Percentiles rank a stretch among this genome's conserved stretches.
Conservation (phyloP, 305 asterid genomes). For the Fraxinus platypoda region DNA sequence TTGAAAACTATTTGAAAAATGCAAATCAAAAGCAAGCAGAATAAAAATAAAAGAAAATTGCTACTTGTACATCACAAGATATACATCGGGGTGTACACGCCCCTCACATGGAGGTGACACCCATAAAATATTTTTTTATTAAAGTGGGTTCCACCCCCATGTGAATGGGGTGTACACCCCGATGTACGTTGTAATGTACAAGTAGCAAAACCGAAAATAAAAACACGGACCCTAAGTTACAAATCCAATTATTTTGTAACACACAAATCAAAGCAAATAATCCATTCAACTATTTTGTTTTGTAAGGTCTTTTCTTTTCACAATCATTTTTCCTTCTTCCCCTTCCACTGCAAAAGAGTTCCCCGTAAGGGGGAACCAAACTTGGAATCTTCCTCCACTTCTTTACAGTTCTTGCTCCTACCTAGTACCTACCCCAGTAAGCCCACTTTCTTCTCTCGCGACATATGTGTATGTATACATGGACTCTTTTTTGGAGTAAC, state of each 20-base stretch:
- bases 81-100: too few species aligned
- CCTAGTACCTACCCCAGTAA: slow-evolving; percentile 15
- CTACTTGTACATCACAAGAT: too few species aligned
- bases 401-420: background rate
- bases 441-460: slow-evolving; percentile 6
- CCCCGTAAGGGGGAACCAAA: slow-evolving; percentile 21
- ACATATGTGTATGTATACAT: background rate
- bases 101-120: too few species aligned
- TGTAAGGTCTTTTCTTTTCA: slow-evolving; percentile 33
- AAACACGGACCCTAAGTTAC: background rate
- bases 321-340: slow-evolving; percentile 37
- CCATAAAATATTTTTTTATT: too few species aligned
- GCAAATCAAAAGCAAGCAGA: too few species aligned
- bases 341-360: slow-evolving; percentile 30
- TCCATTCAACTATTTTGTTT: slow-evolving; percentile 16
- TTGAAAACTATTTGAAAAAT: too few species aligned
- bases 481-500: background rate
- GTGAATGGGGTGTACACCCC: too few species aligned
- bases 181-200: too few species aligned
- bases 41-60: too few species aligned
- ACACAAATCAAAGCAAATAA: slow-evolving; percentile 28
- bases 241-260: slow-evolving; percentile 30
- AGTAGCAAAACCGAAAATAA: too few species aligned
- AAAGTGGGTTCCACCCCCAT: too few species aligned
- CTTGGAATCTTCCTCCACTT: slow-evolving; percentile 24